These are phyloP conservation scores for Spathaspora sp. DNA, from an alignment of 805 yeast genomes.

Conservation along the genomic window DNA sequence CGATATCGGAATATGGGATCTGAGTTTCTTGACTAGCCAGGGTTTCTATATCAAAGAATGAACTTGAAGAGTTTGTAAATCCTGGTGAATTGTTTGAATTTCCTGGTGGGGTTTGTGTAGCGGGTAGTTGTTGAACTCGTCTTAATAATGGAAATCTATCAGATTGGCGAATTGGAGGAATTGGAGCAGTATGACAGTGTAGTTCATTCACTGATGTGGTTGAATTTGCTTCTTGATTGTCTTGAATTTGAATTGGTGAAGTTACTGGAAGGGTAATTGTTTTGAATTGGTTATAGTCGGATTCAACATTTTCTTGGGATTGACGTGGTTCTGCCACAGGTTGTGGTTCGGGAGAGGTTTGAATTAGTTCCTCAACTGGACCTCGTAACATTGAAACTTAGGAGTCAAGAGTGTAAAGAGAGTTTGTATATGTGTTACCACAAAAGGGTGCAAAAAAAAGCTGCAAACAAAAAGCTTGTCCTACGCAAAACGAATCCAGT, in stretches of 20 bases:
- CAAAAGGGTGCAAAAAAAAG: background rate
- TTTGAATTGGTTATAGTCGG: background rate
- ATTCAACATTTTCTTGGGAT: background rate
- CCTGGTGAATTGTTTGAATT: background rate
- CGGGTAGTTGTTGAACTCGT: background rate
- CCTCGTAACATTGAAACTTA: background rate
- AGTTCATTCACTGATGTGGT: background rate
- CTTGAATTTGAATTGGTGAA: slow-evolving; percentile 2
- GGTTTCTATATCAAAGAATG: slow-evolving; percentile 1
- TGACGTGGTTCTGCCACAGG: background rate
- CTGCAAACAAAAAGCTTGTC: background rate
- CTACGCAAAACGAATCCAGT: background rate
- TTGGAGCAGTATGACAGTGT: background rate
- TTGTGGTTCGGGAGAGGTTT: background rate
- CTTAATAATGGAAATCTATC: background rate
- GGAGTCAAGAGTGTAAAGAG: background rate
- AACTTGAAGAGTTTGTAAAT: background rate
- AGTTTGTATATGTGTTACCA: background rate
- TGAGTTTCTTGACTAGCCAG: slow-evolving; percentile 1
- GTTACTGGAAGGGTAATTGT: slow-evolving; percentile 5
- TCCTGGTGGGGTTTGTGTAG: background rate
- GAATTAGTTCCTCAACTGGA: background rate
- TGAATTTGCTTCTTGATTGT: background rate
- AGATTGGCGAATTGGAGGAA: background rate
- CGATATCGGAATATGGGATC: slow-evolving; percentile 1